phyloP scores from a whole-genome alignment of 768 basidiomycete genomes.

The Pleurotus pulmonarius region DNA sequence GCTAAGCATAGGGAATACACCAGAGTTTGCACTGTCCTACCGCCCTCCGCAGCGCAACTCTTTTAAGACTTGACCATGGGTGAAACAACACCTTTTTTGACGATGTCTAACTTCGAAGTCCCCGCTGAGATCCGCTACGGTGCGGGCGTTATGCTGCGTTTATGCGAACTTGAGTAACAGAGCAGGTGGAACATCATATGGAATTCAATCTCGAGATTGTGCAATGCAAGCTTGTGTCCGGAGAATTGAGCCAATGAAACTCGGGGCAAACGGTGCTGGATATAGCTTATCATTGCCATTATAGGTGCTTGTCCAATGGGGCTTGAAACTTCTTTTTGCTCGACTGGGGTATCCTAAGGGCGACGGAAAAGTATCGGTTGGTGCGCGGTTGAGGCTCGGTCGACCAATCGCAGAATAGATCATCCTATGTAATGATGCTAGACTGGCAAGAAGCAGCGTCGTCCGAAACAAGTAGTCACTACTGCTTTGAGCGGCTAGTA shows the following conservation, averaged over 20 bases:
- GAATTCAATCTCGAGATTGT: background rate
- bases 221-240: background rate
- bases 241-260: slow-evolving; percentile 1
- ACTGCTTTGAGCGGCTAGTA: no score
- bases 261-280: slow-evolving; percentile 3
- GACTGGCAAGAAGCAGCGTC: background rate
- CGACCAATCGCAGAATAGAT: slow-evolving; percentile 3
- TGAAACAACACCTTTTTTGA: slow-evolving; percentile 7
- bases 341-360: background rate
- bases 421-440: background rate
- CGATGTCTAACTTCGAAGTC: background rate
- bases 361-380: slow-evolving; percentile 4
- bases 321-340: background rate
- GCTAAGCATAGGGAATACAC: background rate
- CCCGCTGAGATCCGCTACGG: background rate
- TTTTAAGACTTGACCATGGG: slow-evolving; percentile 8
- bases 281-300: slow-evolving; percentile 1
- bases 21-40: background rate
- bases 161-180: background rate
- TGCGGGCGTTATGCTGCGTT: background rate
- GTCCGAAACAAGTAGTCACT: no score
- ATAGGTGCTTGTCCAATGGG: background rate
- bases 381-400: slow-evolving; percentile 1
- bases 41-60: background rate
- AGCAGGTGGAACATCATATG: background rate